phyloP scores from a whole-genome alignment of 805 yeast species.

The Yarrowia phangngaensis region DNA sequence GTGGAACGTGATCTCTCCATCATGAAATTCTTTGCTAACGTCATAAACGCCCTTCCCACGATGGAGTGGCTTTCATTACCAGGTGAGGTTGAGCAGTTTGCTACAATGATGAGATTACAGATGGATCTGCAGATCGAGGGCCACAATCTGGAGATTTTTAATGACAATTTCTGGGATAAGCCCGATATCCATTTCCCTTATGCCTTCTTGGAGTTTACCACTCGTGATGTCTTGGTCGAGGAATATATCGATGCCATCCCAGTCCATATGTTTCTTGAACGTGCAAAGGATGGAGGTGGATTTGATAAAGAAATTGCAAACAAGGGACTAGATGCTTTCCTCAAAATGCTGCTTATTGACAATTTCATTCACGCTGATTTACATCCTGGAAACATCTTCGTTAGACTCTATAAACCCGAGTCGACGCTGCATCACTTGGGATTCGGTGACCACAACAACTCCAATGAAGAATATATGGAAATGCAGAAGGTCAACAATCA shows the following conservation, averaged over 20 bases:
- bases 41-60: slow-evolving; percentile 73
- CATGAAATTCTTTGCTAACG: slow-evolving; percentile 73
- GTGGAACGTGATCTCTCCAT: slow-evolving; percentile 78
- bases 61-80: slow-evolving; percentile 98
- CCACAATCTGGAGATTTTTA: slow-evolving; percentile 67
- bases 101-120: slow-evolving; percentile 80
- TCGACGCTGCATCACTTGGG: slow-evolving; percentile 34
- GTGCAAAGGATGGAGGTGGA: slow-evolving; percentile 34
- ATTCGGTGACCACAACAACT: slow-evolving; percentile 38
- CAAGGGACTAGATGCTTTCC: slow-evolving; percentile 82
- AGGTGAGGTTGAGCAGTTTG: slow-evolving; percentile 86
- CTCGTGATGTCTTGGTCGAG: slow-evolving; percentile 74
- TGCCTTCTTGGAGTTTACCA: slow-evolving; percentile 62
- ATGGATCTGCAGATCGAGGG: slow-evolving; percentile 89
- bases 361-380: slow-evolving; percentile 95
- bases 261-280: slow-evolving; percentile 61
- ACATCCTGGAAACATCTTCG: slow-evolving; percentile 93
- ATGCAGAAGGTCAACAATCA: slow-evolving; percentile 32
- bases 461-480: slow-evolving; percentile 29
- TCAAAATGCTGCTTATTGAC: slow-evolving; percentile 88
- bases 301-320: slow-evolving; percentile 59
- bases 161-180: slow-evolving; percentile 57
- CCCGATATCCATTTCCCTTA: slow-evolving; percentile 73
- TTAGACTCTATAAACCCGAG: slow-evolving; percentile 57
- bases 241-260: slow-evolving; percentile 82